phyloP scores from a whole-genome alignment of 2,329 filamentous ascomycete species.

The Rhinocladiella similis region DNA sequence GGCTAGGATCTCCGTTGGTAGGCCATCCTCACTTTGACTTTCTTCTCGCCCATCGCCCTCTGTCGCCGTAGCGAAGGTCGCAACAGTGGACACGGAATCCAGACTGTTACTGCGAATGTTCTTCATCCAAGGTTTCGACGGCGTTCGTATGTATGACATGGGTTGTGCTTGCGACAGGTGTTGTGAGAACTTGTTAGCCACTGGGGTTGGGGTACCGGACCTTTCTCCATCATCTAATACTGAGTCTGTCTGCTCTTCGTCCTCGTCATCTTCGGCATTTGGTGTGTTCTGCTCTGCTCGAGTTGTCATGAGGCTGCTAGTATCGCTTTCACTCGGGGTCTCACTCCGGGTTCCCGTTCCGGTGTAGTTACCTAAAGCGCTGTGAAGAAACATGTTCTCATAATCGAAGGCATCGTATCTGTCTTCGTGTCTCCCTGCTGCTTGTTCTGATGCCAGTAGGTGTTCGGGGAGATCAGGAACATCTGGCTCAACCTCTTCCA shows the following conservation, averaged over 20 bases:
- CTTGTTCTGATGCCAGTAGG: constrained; percentile 38
- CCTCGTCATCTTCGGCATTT: constrained; percentile 19
- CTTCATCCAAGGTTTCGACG: constrained; percentile 22
- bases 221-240: constrained; percentile 2
- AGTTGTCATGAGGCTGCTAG: constrained; percentile 26
- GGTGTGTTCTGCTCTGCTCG: constrained; percentile 24
- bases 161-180: neutral
- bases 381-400: constrained; percentile 92
- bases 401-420: constrained; percentile 95
- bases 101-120: constrained; percentile 52
- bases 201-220: constrained; percentile 12
- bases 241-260: constrained; percentile 24
- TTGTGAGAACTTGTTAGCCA: constrained; percentile 25
- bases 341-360: constrained; percentile 24
- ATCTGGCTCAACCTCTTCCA: constrained; percentile 38
- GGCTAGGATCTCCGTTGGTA: constrained; percentile 27
- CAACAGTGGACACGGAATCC: constrained; percentile 62
- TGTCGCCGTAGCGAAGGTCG: constrained; percentile 64
- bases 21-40: constrained; percentile 37
- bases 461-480: constrained; percentile 34
- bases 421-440: constrained; percentile 80
- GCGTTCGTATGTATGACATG: constrained; percentile 3
- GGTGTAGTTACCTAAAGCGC: constrained; percentile 71
- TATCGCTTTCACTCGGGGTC: constrained; percentile 26
- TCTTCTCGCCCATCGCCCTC: constrained; percentile 47